A percentile compares a stretch with the other conserved stretches of the same genome.
phyloP scores from a whole-genome alignment of 257 asterid species.

The Solanum raphanifolium region DNA sequence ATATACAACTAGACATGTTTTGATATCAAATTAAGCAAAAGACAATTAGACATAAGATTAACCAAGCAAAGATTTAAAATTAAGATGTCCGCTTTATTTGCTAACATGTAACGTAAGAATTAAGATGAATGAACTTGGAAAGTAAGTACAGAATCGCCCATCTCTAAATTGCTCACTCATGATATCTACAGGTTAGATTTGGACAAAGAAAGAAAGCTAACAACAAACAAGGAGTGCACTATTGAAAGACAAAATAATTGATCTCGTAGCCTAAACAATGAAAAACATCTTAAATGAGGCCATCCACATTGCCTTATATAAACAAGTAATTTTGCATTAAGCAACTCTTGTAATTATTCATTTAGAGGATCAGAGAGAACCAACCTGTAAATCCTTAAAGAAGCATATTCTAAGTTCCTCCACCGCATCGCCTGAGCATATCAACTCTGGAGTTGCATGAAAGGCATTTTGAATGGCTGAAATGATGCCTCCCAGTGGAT shows the following conservation, averaged over 20 bases:
- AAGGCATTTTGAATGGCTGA: conserved; percentile 81
- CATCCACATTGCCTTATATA: not conserved
- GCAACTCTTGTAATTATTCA: not conserved
- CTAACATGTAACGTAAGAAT: not conserved
- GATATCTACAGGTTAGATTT: not conserved
- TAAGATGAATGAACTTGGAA: not conserved
- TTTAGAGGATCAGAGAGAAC: not conserved
- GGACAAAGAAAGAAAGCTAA: not conserved
- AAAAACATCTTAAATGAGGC: not conserved
- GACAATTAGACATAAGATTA: not conserved
- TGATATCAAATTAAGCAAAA: not conserved
- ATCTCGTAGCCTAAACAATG: not conserved
- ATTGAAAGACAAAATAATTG: not conserved
- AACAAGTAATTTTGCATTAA: not conserved
- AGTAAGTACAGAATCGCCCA: not conserved
- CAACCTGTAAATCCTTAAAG: conserved; percentile 75
- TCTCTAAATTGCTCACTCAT: not conserved
- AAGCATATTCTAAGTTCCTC: conserved; percentile 80
- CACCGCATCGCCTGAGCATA: conserved; percentile 63
- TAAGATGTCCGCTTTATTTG: not conserved
- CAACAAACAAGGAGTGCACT: not conserved
- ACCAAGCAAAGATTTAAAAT: not conserved
- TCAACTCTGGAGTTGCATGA: conserved; percentile 60
- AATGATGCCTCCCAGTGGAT: conserved; percentile 81
- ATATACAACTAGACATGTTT: not conserved